Evolutionary conservation across 1,284 basidiomycete species (phyloP).

Genomic region (Ceratobasidium sp.): DNA sequence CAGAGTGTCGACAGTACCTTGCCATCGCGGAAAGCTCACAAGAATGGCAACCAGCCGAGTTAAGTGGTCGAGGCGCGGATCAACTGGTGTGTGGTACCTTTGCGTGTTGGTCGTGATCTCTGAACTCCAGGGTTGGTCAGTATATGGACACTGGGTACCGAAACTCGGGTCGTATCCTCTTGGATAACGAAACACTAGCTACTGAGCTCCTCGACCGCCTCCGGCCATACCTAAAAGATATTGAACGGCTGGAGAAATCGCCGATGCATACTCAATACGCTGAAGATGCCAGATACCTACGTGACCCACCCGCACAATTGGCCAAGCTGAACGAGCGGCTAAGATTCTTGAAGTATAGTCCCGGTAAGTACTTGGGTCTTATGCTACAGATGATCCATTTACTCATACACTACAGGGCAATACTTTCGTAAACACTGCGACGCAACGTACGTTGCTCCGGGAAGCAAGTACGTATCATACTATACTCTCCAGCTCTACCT

Average conservation of each 20-base stretch:
- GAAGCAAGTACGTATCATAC: constrained; percentile 37
- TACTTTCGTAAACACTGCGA: constrained; percentile 40
- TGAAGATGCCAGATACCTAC: not conserved
- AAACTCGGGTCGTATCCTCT: constrained; percentile 39
- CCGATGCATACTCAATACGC: constrained; percentile 8
- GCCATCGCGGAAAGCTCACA: constrained; percentile 6
- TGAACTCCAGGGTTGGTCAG: not conserved
- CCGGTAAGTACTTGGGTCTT: not conserved
- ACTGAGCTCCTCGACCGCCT: constrained; percentile 37
- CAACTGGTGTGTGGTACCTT: not conserved
- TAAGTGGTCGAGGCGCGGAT: constrained; percentile 22
- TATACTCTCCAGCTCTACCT: constrained; percentile 42
- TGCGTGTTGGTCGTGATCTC: not conserved
- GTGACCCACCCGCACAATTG: constrained; percentile 15
- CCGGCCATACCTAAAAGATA: constrained; percentile 36
- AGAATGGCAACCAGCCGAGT: constrained; percentile 30
- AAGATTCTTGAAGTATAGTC: constrained; percentile 38
- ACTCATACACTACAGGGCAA: constrained; percentile 17
- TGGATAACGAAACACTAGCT: constrained; percentile 33
- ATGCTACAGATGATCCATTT: not conserved
- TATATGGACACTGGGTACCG: constrained; percentile 36
- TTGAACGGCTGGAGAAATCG: constrained; percentile 34
- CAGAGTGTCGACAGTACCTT: constrained; percentile 38
- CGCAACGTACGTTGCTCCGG: constrained; percentile 30
- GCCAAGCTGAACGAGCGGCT: constrained; percentile 34